A percentile compares a stretch with the other conserved stretches of the same genome.
Conservation (phyloP, 2,329 filamentous ascomycete genomes). For the Cladosporium colombiae region DNA sequence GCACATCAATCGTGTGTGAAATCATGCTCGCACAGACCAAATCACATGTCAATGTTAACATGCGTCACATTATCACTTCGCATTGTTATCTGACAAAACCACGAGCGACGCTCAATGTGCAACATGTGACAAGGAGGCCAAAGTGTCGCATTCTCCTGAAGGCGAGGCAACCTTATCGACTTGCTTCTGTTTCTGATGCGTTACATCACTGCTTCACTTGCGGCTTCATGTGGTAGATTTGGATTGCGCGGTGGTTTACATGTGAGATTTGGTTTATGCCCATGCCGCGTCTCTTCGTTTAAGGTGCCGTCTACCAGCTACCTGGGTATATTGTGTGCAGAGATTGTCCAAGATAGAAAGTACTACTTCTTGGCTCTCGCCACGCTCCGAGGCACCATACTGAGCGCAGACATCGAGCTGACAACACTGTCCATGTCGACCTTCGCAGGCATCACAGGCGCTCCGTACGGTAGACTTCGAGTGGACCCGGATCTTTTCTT, state of each 20-base stretch:
- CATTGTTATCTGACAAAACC: neutral
- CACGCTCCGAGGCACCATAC: constrained; percentile 31
- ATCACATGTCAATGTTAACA: neutral
- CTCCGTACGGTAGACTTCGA: neutral
- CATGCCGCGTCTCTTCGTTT: neutral
- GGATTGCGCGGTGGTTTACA: neutral
- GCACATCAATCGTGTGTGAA: neutral
- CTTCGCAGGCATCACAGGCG: constrained; percentile 2
- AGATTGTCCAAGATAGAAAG: neutral
- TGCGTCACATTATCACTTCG: neutral
- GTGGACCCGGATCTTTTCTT: constrained; percentile 15
- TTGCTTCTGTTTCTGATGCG: neutral
- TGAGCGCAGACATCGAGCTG: constrained; percentile 26
- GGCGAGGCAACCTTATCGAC: neutral
- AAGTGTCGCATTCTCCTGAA: neutral
- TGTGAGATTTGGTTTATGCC: neutral
- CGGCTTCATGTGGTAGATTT: neutral
- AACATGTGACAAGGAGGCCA: neutral
- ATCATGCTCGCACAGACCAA: neutral
- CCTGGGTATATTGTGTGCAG: neutral
- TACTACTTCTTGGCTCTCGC: constrained; percentile 1
- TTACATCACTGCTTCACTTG: neutral
- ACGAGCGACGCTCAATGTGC: neutral
- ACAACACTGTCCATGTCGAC: constrained; percentile 25
- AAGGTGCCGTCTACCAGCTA: neutral